Conservation (phyloP, 2,329 filamentous ascomycete species). For the Hymenoscyphus salicellus region DNA sequence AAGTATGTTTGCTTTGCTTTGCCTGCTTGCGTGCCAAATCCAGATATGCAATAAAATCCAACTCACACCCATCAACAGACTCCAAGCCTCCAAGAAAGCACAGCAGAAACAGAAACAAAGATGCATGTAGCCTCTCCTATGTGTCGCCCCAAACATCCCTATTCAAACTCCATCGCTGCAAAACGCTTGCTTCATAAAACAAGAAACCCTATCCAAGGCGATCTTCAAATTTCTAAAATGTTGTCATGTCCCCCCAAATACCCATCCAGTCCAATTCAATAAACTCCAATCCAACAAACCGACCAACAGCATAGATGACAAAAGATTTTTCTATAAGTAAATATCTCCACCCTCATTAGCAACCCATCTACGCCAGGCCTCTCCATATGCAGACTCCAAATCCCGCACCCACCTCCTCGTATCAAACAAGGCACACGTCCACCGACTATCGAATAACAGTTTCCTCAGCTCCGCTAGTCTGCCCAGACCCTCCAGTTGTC, state of each 20-base stretch:
- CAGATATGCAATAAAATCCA: not conserved
- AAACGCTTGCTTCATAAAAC: not conserved
- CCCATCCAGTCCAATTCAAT: not conserved
- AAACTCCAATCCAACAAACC: too few species aligned
- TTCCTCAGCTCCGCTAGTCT: conserved; percentile 75
- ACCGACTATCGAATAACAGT: conserved; percentile 78
- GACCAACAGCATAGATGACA: not conserved
- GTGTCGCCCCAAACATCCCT: not conserved
- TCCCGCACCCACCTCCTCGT: conserved; percentile 88
- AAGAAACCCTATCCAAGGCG: not conserved
- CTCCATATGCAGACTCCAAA: conserved; percentile 81
- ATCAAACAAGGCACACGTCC: conserved; percentile 85
- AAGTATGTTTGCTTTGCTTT: not conserved
- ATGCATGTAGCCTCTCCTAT: not conserved
- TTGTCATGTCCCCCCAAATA: not conserved
- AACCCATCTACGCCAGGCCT: conserved; percentile 88
- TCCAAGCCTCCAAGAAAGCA: too few species aligned
- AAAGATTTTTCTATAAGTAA: conserved; percentile 53
- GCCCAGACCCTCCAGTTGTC: conserved; percentile 58
- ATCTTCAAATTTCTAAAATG: not conserved
- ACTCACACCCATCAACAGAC: not conserved
- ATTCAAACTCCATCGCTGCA: not conserved
- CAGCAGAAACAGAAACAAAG: not conserved
- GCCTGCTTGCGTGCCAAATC: not conserved
- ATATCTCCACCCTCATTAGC: conserved; percentile 87